Percentiles rank a stretch among this genome's conserved stretches.
phyloP scores from a whole-genome alignment of 805 yeast species.

The Saturnispora besseyi region DNA sequence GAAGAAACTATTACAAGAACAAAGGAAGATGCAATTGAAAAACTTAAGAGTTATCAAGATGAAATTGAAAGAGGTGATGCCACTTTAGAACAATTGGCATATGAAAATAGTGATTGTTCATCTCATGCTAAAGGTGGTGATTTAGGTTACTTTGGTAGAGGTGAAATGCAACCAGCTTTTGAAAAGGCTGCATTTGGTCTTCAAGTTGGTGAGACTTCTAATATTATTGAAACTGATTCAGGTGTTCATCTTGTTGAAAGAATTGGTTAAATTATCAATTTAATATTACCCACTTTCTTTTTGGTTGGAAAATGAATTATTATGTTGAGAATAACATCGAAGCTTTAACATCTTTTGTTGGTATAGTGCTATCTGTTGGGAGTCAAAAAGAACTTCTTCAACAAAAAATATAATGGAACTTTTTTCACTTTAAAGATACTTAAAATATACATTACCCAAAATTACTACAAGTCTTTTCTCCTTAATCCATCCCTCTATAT shows the following conservation, averaged over 20 bases:
- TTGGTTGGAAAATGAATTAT: neutral
- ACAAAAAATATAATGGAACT: too few relatives aligned
- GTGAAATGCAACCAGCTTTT: slow-evolving; percentile 93
- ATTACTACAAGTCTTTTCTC: too few relatives aligned
- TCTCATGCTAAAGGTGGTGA: slow-evolving; percentile 87
- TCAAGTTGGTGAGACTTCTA: slow-evolving; percentile 75
- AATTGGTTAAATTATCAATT: slow-evolving; percentile 42
- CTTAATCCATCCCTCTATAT: too few relatives aligned
- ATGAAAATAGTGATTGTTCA: slow-evolving; percentile 80
- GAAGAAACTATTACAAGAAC: slow-evolving; percentile 59
- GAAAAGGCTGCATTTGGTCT: slow-evolving; percentile 80
- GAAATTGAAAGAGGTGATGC: slow-evolving; percentile 56
- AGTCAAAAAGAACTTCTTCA: too few relatives aligned
- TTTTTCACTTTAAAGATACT: too few relatives aligned
- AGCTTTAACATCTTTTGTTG: too few relatives aligned
- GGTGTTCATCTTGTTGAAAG: slow-evolving; percentile 88
- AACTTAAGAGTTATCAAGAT: slow-evolving; percentile 47
- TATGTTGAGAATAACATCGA: neutral
- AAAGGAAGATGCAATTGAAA: slow-evolving; percentile 75
- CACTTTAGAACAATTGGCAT: slow-evolving; percentile 63
- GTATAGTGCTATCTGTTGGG: too few relatives aligned
- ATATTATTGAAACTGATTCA: slow-evolving; percentile 77
- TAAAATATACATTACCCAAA: too few relatives aligned
- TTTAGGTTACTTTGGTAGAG: slow-evolving; percentile 77
- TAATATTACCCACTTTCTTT: neutral